Evolutionary conservation across 1,139 yeast species (phyloP).

Genomic region (Kodamaea derodonti): DNA sequence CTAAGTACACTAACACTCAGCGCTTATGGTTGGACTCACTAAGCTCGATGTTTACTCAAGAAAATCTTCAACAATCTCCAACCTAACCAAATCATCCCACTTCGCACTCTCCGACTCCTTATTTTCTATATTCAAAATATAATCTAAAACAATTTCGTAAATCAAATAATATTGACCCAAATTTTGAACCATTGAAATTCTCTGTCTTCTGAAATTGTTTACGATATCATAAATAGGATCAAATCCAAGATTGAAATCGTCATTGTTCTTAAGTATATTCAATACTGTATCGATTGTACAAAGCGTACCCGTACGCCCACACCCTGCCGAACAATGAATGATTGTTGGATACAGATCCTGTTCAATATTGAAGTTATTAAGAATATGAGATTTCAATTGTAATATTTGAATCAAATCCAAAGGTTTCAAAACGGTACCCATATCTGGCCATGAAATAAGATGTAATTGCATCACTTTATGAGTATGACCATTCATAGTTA

Average conservation of each 20-base stretch:
- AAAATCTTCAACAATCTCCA: constrained; percentile 23
- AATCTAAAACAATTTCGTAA: constrained; percentile 48
- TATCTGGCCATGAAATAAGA: constrained; percentile 52
- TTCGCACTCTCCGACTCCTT: constrained; percentile 5
- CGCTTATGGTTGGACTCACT: no score
- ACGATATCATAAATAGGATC: constrained; percentile 52
- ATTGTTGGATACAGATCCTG: constrained; percentile 41
- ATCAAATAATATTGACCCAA: constrained; percentile 70
- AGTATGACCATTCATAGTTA: constrained; percentile 20
- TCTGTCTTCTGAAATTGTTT: constrained; percentile 61
- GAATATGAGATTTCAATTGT: constrained; percentile 33
- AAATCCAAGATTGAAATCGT: constrained; percentile 12
- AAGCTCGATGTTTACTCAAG: no score
- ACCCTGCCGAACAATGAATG: constrained; percentile 89
- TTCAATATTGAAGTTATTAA: constrained; percentile 10
- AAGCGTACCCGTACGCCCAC: constrained; percentile 89
- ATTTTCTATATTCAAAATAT: constrained; percentile 13
- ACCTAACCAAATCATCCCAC: constrained; percentile 20
- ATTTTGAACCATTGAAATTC: constrained; percentile 83
- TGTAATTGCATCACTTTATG: constrained; percentile 47
- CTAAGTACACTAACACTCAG: no score
- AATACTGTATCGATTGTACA: constrained; percentile 69
- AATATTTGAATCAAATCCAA: constrained; percentile 41
- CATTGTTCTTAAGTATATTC: constrained; percentile 32
- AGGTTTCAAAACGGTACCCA: constrained; percentile 38